Conservation (phyloP, 2,329 filamentous ascomycete genomes). For the Cladophialophora psammophila region DNA sequence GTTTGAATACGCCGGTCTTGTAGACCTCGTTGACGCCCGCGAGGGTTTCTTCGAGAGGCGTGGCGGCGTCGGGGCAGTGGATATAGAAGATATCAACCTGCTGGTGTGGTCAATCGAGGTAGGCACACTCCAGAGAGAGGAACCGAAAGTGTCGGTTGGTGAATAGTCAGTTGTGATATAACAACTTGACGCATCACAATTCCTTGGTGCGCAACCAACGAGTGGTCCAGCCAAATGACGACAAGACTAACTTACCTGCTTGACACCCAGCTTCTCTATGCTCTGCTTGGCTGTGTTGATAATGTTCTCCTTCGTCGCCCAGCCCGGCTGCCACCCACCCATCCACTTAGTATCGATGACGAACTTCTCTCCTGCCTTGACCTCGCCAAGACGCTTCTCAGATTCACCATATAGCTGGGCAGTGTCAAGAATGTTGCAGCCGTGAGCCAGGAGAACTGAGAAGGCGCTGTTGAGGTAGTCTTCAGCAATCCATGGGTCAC, state of each 20-base stretch:
- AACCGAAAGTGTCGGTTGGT: too few species aligned
- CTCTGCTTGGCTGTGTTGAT: constrained; percentile 38
- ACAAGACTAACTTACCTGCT: constrained; percentile 24
- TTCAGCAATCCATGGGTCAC: constrained; percentile 23
- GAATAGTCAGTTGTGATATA: too few species aligned
- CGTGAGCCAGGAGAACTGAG: constrained; percentile 32
- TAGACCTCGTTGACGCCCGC: constrained; percentile 46
- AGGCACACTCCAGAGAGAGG: not conserved
- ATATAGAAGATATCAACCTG: constrained; percentile 50
- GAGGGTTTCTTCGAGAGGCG: constrained; percentile 49
- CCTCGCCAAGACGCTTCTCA: constrained; percentile 52
- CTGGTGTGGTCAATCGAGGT: not conserved
- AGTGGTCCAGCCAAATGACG: not conserved
- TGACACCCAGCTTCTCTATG: constrained; percentile 37
- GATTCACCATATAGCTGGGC: constrained; percentile 49
- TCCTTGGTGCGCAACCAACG: not conserved
- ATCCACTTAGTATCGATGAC: constrained; percentile 56
- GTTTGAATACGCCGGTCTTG: constrained; percentile 44
- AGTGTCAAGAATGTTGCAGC: constrained; percentile 35
- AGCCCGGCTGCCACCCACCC: constrained; percentile 46
- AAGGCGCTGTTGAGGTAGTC: constrained; percentile 28
- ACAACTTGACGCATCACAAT: too few species aligned
- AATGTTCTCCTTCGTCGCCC: constrained; percentile 35
- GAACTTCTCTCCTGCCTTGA: constrained; percentile 52
- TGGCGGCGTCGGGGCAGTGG: constrained; percentile 46